Evolutionary conservation across 495 filamentous ascomycete species (phyloP), one percentile per base, ranked within the genome.

Genomic region (Penicillium taxi): DNA sequence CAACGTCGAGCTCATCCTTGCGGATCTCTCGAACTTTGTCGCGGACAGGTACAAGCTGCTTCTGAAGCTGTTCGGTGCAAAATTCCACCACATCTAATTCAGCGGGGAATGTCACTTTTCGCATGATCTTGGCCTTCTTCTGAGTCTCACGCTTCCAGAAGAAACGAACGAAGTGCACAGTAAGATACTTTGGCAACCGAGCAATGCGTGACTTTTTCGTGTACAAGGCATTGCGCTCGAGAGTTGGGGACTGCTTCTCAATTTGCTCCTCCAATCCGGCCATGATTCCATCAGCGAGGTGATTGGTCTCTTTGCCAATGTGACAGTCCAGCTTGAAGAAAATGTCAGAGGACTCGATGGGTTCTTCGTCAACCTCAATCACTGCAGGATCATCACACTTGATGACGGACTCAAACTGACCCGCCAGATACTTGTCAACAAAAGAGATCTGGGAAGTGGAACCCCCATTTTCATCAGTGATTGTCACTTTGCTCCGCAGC

Each of bases 51-150:
- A 96, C 69, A 26, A 98, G 75, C 44, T 81, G 74, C 48, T 84
- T 79, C 56, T 74, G 77, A 30, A 98, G 71, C 36, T 91, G 79
- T 25, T 96, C 89, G 34, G 89, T 87, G 56, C 91, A 98, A 63
- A 90, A 96, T 51, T 98, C 91, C 7, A 94, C 83, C 3, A 81
- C 80, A 56, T 98, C 91, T 16, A 98, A 67, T 60, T 98, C 93
- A 30, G 80, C 76, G 12, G 89, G 90, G 59, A 98, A 98, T 0
- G 85, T 87, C 28, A 98, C 91, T 61, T 96, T 98, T 48, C 88
- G 83, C 88, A 98, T 88, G 52, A 98, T 98, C 75, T 98, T 98
- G 37, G 89, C 86, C 68, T 98, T 98, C 73, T 96, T 96, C 56
- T 90, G 79, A 6, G 83, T 84, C 39, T 89, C 84, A 13, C 81